Base-by-base conservation (phyloP, 345 rosid genomes). In the Cardamine resedifolia region DNA sequence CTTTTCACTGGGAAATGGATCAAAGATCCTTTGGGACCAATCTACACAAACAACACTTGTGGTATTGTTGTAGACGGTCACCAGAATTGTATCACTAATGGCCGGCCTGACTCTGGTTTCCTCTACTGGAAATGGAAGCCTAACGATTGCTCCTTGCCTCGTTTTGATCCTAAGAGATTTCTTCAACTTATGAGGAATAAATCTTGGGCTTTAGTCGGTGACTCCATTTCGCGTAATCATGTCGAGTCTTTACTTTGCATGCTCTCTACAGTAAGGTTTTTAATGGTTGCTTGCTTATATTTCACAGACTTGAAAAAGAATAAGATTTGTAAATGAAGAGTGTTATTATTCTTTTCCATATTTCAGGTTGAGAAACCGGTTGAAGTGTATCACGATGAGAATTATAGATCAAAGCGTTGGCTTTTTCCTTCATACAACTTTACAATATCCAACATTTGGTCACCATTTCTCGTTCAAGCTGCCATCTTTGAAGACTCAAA, bases 191-290 rank as follows among this genome's bases (percentile, higher is more conserved):
- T 90, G 98, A 87, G 87, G 77, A 78, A 86, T 43, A 93, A 90
- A 73, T 66, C 83, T 1, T 93, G 94, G 97, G 98, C 87, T 16
- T 67, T 93, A 52, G 82, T 93, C 7, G 98, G 98, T 24, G 98
- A 93, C 82, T 93, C 98, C 3, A 93, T 93, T 58, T 85, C 98
- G 1, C 98, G 98, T 61, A 90, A 93, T 82, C 96, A 93, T 80
- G 94, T 86, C 5, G 89, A 90, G 82, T 93, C 98, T 20, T 76
- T 93, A 71, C 78, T 93, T 23, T 93, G 98, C 78, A 86, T 93
- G 90, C 92, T 93, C 36, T 84, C 97, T 27, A 73, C 79, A 1
- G 24, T 23, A 23, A 23, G 24, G 24, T 20, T 58, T 55, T 39
- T 23, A 18, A 34, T 5, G 3, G 10, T 59, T 68, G 19, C 68